Evolutionary conservation across 495 filamentous ascomycete genomes (phyloP).

Genomic region (Podospora conica): DNA sequence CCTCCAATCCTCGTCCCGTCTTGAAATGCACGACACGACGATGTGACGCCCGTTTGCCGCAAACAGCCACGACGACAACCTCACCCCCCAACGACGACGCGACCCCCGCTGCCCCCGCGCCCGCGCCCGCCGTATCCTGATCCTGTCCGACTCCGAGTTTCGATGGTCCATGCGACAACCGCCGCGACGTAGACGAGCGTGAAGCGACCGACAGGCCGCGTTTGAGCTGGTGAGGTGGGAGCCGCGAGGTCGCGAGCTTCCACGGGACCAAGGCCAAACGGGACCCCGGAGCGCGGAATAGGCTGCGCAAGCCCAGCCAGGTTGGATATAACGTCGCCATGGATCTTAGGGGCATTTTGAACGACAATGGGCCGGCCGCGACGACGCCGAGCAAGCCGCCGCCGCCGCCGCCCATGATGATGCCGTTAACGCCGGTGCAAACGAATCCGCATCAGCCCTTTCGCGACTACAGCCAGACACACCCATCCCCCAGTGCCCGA

Average conservation of each 20-base stretch:
- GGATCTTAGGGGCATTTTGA: constrained; percentile 54
- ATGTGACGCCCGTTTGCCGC: constrained; percentile 25
- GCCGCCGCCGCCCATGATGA: constrained; percentile 20
- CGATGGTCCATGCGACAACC: constrained; percentile 15
- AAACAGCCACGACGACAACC: constrained; percentile 6
- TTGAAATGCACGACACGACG: constrained; percentile 20
- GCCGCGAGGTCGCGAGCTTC: background rate
- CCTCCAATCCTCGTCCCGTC: constrained; percentile 8
- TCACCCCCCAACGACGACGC: constrained; percentile 2
- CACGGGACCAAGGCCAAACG: background rate
- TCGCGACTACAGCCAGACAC: constrained; percentile 40
- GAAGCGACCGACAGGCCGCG: constrained; percentile 12
- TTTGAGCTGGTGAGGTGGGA: constrained; percentile 1
- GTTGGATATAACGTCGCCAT: constrained; percentile 31
- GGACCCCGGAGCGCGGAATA: background rate
- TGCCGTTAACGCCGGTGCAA: constrained; percentile 46
- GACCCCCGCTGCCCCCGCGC: background rate
- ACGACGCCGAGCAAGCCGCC: constrained; percentile 22
- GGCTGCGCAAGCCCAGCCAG: background rate
- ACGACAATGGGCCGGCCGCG: constrained; percentile 33
- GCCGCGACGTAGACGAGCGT: constrained; percentile 5
- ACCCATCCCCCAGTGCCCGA: constrained; percentile 38
- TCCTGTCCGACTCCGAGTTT: background rate
- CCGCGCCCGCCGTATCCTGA: background rate
- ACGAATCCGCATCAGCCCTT: constrained; percentile 36